Conservation (phyloP, 441 rosid species). For the Pelargonium exstipulatum region DNA sequence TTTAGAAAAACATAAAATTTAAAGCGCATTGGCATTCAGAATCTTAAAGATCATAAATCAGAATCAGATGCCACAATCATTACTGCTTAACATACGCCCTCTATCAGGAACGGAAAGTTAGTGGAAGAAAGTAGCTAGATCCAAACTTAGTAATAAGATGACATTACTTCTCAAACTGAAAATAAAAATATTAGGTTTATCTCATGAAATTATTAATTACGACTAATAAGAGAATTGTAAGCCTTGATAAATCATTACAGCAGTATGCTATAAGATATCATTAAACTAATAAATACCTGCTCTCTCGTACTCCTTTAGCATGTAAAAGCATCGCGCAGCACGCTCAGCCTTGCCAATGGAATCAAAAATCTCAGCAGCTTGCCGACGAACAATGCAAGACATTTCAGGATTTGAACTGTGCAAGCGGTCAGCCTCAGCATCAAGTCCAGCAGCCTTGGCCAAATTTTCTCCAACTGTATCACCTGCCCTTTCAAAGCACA, state of each 20-base stretch:
- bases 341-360: constrained; percentile 39
- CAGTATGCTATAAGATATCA: not conserved
- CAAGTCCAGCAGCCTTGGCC: constrained; percentile 40
- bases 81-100: not conserved
- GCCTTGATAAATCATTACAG: too few species aligned
- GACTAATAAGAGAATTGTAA: too few species aligned
- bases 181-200: too few species aligned
- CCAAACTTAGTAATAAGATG: not conserved
- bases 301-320: constrained; percentile 35
- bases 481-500: constrained; percentile 48
- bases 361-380: constrained; percentile 42
- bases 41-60: too few species aligned
- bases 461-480: constrained; percentile 35
- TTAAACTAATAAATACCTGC: constrained; percentile 28
- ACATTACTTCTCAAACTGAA: too few species aligned
- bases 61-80: too few species aligned
- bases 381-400: constrained; percentile 31
- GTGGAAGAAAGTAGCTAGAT: not conserved
- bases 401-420: constrained; percentile 28
- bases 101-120: not conserved
- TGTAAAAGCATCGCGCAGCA: constrained; percentile 41
- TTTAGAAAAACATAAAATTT: not conserved
- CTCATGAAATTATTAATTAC: too few species aligned
- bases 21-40: not conserved
- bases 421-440: constrained; percentile 38